Conservation (phyloP, 2,329 filamentous ascomycete species). For the Ascochyta lentis region DNA sequence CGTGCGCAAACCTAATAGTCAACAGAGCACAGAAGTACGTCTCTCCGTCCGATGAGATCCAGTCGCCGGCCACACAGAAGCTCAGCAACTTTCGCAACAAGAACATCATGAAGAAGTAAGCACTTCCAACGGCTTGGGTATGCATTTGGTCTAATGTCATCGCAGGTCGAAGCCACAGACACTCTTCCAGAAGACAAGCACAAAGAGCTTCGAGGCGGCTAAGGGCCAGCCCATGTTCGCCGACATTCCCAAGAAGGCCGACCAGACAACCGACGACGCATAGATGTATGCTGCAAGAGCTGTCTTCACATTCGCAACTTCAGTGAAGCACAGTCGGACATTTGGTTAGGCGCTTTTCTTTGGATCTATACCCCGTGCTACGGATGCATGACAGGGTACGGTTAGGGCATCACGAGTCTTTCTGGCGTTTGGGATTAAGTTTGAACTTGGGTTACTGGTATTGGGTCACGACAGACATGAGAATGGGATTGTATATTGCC, state of each 20-base stretch:
- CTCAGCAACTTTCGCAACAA: slow-evolving; percentile 81
- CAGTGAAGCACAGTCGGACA: slow-evolving; percentile 6
- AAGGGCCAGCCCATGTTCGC: slow-evolving; percentile 47
- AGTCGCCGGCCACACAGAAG: slow-evolving; percentile 86
- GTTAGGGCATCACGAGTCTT: slow-evolving; percentile 3
- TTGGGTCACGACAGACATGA: slow-evolving; percentile 24
- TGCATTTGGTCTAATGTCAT: slow-evolving; percentile 17
- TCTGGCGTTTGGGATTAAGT: slow-evolving; percentile 11
- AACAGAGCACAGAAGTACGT: slow-evolving; percentile 66
- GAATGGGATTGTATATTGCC: slow-evolving; percentile 9
- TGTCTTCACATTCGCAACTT: slow-evolving; percentile 9
- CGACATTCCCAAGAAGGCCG: slow-evolving; percentile 43
- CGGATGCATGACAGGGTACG: slow-evolving; percentile 13
- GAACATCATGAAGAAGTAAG: slow-evolving; percentile 74
- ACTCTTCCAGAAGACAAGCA: slow-evolving; percentile 51
- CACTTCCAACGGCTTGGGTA: neutral
- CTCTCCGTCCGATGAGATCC: slow-evolving; percentile 86
- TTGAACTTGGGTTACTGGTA: slow-evolving; percentile 2
- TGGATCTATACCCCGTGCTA: slow-evolving; percentile 22
- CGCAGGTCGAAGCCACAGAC: slow-evolving; percentile 49
- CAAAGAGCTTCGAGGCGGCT: slow-evolving; percentile 48
- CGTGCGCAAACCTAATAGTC: slow-evolving; percentile 23
- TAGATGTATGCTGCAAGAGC: slow-evolving; percentile 3
- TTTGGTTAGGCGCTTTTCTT: slow-evolving; percentile 18
- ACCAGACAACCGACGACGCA: slow-evolving; percentile 9